These are phyloP conservation scores for Monilinia laxa DNA, from an alignment of 2,329 filamentous ascomycete species.

Conservation along the genomic window DNA sequence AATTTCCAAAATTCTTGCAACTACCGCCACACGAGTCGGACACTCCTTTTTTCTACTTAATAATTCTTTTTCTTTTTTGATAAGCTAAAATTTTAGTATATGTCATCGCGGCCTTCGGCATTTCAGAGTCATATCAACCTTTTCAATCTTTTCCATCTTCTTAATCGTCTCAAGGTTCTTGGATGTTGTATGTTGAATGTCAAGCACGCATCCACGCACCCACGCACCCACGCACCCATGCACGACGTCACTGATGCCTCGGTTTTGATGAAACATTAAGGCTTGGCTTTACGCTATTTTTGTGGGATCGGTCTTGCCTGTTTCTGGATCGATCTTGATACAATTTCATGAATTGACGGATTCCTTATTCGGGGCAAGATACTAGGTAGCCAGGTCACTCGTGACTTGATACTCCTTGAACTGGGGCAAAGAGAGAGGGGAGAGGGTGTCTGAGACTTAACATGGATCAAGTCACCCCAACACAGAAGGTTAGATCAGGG, in stretches of 20 bases:
- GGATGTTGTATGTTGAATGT: neutral
- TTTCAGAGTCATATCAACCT: neutral
- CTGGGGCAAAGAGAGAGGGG: neutral
- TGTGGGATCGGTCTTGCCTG: neutral
- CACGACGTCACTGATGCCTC: neutral
- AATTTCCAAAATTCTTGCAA: neutral
- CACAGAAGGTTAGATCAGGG: too few species aligned
- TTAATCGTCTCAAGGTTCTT: neutral
- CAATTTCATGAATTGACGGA: neutral
- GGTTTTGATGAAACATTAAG: neutral
- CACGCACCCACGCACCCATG: too few species aligned
- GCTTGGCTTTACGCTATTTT: too few species aligned
- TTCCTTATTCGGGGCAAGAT: neutral
- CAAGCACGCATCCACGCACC: neutral
- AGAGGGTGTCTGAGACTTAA: neutral
- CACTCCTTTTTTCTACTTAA: neutral
- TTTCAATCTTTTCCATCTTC: neutral
- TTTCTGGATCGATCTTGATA: neutral
- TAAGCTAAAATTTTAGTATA: neutral
- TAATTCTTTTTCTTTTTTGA: neutral
- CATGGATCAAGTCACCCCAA: conserved; percentile 6
- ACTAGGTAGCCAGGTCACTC: too few species aligned
- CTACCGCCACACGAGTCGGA: neutral
- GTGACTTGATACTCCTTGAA: neutral
- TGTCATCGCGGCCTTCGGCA: neutral